Base-by-base conservation (phyloP, 2,329 filamentous ascomycete genomes). In the Lanzia echinophila region DNA sequence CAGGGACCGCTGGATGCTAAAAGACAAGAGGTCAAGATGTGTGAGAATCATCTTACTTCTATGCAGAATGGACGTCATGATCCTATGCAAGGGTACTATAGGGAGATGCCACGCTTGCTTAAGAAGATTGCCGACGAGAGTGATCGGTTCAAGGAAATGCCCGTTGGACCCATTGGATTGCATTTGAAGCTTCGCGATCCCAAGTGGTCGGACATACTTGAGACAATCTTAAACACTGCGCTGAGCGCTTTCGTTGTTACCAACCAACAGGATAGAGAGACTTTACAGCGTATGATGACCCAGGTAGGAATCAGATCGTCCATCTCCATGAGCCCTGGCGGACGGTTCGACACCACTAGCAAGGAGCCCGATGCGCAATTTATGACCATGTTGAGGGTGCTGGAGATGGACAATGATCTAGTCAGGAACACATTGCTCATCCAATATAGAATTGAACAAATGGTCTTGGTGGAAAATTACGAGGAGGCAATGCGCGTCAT, bases 381-480 rank as follows among this genome's bases (percentile, higher is more conserved):
- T 54, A 80, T 89, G 60, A 99, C 94, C 0, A 84, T 92, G 58
- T 73, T 96, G 44, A 81, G 88, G 48, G 82, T 88, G 1, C 75
- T 99, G 50, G 85, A 90, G 69, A 87, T 97, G 58, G 88, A 94
- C 57, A 83, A 92, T 60, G 80, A 87, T 19, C 71, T 87, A 42
- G 85, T 96, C 19, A 84, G 84, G 47, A 87, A 90, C 57, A 85
- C 90, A 56, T 74, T 97, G 45, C 86, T 99, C 64, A 94, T 97
- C 67, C 67, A 86, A 84, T 58, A 79, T 90, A 72, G 74, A 6
- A 89, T 96, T 50, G 94, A 99, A 58, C 91, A 96, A 68, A 82
- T 86, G 7, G 81, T 96, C 6, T 75, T 99, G 1, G 82, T 96
- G 51, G 75, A 83, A 53, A 75, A 85, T 31, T 76, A 87, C 28